Evolutionary conservation across 2,329 filamentous ascomycete genomes (phyloP), one percentile per base, ranked within the genome.

Genomic region (Neodidymelliopsis sp.): DNA sequence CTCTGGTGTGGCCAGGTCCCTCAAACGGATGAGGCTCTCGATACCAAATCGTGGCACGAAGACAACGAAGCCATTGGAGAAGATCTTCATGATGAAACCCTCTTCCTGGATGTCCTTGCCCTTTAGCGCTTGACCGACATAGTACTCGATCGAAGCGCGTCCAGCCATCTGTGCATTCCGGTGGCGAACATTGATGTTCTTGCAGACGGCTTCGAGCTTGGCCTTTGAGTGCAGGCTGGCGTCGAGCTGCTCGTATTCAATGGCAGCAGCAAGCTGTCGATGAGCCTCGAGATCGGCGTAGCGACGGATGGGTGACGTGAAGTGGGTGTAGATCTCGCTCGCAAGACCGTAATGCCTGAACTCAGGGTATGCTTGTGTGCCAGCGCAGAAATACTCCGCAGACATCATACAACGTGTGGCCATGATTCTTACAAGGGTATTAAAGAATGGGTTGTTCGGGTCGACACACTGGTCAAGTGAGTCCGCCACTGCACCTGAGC

Each of bases 371-470:
- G 92, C 85, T 71, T 97, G 91, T 6, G 91, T 92, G 52, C 94
- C 94, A 0, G 93, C 90, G 76, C 90, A 94, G 76, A 99, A 99
- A 77, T 99, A 99, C 75, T 99, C 94, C 54, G 94, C 94, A 43
- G 91, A 94, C 81, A 96, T 96, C 94, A 99, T 99, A 82, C 94
- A 99, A 16, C 94, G 88, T 7, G 94, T 99, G 8, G 94, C 94
- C 79, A 99, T 89, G 75, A 99, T 96, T 70, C 94, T 90, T 62
- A 99, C 88, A 18, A 99, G 85, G 2, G 93, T 99, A 81, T 99
- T 99, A 83, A 99, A 97, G 79, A 97, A 99, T 20, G 93, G 91
- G 64, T 97, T 90, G 8, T 79, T 71, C 0, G 85, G 75, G 67
- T 97, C 92, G 36, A 88, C 81, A 71, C 94, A 99, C 24, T 76